phyloP scores from a whole-genome alignment of 176 grass and related monocot species.

The Luzula sylvatica region DNA sequence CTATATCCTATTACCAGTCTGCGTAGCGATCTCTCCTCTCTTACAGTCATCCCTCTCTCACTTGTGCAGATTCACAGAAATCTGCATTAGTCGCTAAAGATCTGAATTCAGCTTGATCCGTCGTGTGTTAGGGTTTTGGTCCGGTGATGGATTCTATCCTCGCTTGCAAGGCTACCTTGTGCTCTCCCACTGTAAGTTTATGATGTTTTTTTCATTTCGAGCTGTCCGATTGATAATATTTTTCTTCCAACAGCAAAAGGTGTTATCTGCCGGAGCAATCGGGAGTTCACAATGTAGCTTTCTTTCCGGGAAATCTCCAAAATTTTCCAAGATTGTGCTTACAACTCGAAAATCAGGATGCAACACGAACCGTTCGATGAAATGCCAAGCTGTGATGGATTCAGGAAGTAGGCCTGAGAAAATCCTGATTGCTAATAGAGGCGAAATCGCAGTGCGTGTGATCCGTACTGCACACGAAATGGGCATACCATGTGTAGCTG shows the following conservation, averaged over 20 bases:
- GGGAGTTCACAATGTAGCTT: slow-evolving; percentile 33
- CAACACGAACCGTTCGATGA: slow-evolving; percentile 13
- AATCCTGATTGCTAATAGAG: slow-evolving; percentile 43
- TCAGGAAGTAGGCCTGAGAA: slow-evolving; percentile 20
- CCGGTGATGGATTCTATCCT: slow-evolving; percentile 26
- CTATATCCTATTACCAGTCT: slow-evolving; percentile 9
- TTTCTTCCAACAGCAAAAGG: slow-evolving; percentile 16
- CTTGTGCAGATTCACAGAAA: neutral
- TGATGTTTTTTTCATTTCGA: neutral
- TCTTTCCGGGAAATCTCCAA: slow-evolving; percentile 17
- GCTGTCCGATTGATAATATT: neutral
- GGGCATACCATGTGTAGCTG: slow-evolving; percentile 39
- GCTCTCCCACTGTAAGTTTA: slow-evolving; percentile 9
- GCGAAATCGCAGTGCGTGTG: slow-evolving; percentile 46
- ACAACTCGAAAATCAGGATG: neutral
- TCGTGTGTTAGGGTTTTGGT: slow-evolving; percentile 1
- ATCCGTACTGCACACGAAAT: slow-evolving; percentile 49
- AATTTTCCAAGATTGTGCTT: slow-evolving; percentile 21
- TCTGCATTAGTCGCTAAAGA: neutral
- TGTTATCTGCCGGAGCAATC: slow-evolving; percentile 26
- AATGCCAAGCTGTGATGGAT: slow-evolving; percentile 17
- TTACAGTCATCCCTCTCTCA: neutral
- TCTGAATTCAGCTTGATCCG: neutral
- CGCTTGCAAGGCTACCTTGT: slow-evolving; percentile 21
- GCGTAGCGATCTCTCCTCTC: slow-evolving; percentile 12